Conservation (phyloP, 1,284 basidiomycete species). For the Marasmius tenuissimus region DNA sequence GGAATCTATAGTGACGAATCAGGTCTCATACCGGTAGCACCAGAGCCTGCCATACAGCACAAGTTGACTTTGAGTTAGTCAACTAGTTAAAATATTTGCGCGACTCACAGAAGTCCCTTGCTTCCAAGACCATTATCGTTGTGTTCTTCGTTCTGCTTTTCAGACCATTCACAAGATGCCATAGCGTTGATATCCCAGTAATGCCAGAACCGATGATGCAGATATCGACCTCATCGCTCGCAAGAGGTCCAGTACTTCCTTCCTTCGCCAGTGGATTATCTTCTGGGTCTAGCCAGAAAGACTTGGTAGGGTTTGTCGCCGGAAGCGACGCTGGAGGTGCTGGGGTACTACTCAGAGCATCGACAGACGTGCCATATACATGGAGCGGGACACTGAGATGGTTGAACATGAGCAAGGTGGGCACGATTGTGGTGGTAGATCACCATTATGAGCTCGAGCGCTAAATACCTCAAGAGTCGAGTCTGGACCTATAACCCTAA, state of each 20-base stretch:
- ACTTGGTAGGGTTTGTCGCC: slow-evolving; percentile 59
- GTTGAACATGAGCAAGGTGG: neutral
- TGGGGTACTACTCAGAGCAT: neutral
- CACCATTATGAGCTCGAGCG: too few relatives aligned
- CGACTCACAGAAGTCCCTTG: slow-evolving; percentile 74
- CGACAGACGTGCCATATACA: neutral
- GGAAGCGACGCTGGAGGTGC: slow-evolving; percentile 37
- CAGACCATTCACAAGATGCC: slow-evolving; percentile 56
- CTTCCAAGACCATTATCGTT: slow-evolving; percentile 67
- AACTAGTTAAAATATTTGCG: neutral
- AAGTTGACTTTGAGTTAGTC: neutral
- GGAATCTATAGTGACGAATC: neutral
- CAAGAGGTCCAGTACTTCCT: slow-evolving; percentile 61
- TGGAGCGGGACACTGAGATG: neutral
- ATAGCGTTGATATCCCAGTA: slow-evolving; percentile 71
- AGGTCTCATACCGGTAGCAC: slow-evolving; percentile 64
- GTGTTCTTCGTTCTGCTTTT: slow-evolving; percentile 23
- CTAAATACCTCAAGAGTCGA: too few relatives aligned
- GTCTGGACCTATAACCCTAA: too few relatives aligned
- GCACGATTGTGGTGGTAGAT: too few relatives aligned
- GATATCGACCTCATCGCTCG: slow-evolving; percentile 55
- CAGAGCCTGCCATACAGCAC: slow-evolving; percentile 53
- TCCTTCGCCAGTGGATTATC: slow-evolving; percentile 64
- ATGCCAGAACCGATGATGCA: slow-evolving; percentile 80
- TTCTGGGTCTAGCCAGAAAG: slow-evolving; percentile 67